These are phyloP conservation scores for Bisporella sp. DNA, from an alignment of 2,329 filamentous ascomycete species.

Conservation along the genomic window DNA sequence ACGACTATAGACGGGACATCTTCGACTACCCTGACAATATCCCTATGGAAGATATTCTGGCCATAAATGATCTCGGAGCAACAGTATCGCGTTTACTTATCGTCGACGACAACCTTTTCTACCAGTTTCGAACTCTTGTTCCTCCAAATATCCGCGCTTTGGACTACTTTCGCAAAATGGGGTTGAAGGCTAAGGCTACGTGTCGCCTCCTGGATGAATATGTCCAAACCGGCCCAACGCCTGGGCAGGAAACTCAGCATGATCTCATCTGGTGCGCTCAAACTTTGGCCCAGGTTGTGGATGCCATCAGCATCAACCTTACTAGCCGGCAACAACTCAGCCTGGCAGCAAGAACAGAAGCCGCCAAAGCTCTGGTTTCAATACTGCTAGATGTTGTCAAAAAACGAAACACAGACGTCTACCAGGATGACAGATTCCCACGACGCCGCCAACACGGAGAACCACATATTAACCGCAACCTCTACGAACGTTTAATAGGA, in stretches of 20 bases:
- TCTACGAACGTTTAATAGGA: constrained; percentile 23
- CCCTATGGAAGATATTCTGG: constrained; percentile 10
- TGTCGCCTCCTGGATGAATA: constrained; percentile 18
- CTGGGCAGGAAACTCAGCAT: constrained; percentile 10
- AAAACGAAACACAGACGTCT: constrained; percentile 19
- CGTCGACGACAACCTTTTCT: constrained; percentile 18
- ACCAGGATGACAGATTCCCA: constrained; percentile 12
- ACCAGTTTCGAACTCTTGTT: constrained; percentile 17
- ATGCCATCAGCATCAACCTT: constrained; percentile 16
- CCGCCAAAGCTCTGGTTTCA: constrained; percentile 16
- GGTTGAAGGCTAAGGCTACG: constrained; percentile 13
- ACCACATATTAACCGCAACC: constrained; percentile 19
- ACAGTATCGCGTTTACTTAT: constrained; percentile 21
- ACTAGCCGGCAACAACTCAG: constrained; percentile 14
- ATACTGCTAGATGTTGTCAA: constrained; percentile 20
- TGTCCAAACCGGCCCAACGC: constrained; percentile 13
- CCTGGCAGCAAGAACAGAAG: constrained; percentile 12
- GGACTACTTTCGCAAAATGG: constrained; percentile 21
- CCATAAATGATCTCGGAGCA: constrained; percentile 18
- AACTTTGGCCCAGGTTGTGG: constrained; percentile 18
- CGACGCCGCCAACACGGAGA: constrained; percentile 17
- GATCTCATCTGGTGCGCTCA: constrained; percentile 22
- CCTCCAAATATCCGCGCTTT: constrained; percentile 15
- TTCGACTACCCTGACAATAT: constrained; percentile 16
- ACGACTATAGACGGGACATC: constrained; percentile 18